These are phyloP conservation scores for Trametes polyzona DNA, from an alignment of 1,284 basidiomycete genomes.

Conservation along the genomic window DNA sequence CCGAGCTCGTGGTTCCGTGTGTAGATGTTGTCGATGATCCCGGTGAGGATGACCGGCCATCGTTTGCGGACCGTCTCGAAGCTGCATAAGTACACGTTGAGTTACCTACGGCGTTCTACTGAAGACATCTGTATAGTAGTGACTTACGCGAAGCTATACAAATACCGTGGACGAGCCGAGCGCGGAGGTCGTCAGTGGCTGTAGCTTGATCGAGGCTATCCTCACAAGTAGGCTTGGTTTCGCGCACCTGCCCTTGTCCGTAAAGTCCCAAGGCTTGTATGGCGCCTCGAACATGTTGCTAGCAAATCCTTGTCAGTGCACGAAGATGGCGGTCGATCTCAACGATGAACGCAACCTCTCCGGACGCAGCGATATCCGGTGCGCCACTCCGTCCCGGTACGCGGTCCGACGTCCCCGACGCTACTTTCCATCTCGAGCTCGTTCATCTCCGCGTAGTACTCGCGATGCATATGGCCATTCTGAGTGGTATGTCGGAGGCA, in stretches of 20 bases:
- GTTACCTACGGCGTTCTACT: not conserved
- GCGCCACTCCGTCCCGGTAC: not conserved
- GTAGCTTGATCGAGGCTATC: not conserved
- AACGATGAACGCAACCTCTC: not conserved
- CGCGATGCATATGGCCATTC: too few species aligned
- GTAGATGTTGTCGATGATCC: slow-evolving; percentile 75
- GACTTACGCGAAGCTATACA: slow-evolving; percentile 31
- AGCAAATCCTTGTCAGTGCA: not conserved
- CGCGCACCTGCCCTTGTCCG: slow-evolving; percentile 27
- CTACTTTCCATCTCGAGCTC: too few species aligned
- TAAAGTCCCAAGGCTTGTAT: slow-evolving; percentile 30
- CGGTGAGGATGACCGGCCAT: slow-evolving; percentile 92
- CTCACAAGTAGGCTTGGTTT: not conserved
- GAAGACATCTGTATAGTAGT: not conserved
- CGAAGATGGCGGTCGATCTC: not conserved
- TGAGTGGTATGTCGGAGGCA: too few species aligned
- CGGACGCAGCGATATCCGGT: not conserved
- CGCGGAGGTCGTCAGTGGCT: too few species aligned
- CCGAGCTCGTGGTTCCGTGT: slow-evolving; percentile 53
- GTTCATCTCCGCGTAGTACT: too few species aligned
- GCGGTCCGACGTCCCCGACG: not conserved
- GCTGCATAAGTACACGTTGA: slow-evolving; percentile 38
- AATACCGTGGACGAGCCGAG: too few species aligned
- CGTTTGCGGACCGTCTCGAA: slow-evolving; percentile 64
- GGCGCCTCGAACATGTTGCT: slow-evolving; percentile 29